Conservation (phyloP, 108 stramenopile species). For the Conticribra guillardii region DNA sequence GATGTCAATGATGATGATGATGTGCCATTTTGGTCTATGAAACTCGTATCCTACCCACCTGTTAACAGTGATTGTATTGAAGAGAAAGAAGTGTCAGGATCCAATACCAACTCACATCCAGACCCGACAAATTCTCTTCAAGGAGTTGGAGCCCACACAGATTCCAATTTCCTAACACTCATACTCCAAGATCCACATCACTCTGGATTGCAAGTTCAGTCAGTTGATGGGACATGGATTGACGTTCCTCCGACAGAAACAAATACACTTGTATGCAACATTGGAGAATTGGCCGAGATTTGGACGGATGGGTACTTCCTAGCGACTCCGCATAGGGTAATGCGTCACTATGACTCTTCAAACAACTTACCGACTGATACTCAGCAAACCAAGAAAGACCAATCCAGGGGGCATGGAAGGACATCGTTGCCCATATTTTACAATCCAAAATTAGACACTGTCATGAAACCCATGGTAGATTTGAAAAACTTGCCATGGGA, state of each 20-base stretch:
- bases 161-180: constrained; percentile 70
- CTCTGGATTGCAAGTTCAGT: constrained; percentile 68
- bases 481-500: constrained; percentile 25
- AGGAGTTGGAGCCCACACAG: constrained; percentile 76
- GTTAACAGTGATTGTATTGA: neutral
- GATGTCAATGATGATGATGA: constrained; percentile 1
- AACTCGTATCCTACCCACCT: constrained; percentile 69
- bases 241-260: constrained; percentile 56
- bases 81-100: constrained; percentile 1
- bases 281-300: constrained; percentile 72
- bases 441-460: constrained; percentile 65
- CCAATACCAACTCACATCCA: neutral
- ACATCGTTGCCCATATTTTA: constrained; percentile 68
- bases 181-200: constrained; percentile 56
- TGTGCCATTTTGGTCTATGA: constrained; percentile 66
- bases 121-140: no score
- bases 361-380: no score
- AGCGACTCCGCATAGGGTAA: constrained; percentile 75
- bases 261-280: constrained; percentile 60
- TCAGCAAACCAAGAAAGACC: no score
- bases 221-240: constrained; percentile 56
- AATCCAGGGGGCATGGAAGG: no score
- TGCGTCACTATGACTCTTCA: constrained; percentile 31
- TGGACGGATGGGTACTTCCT: constrained; percentile 60
- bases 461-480: constrained; percentile 49